Percentiles rank a stretch among this genome's conserved stretches.
Evolutionary conservation across 345 rosid species (phyloP).

Genomic region (Cardamine occulta): DNA sequence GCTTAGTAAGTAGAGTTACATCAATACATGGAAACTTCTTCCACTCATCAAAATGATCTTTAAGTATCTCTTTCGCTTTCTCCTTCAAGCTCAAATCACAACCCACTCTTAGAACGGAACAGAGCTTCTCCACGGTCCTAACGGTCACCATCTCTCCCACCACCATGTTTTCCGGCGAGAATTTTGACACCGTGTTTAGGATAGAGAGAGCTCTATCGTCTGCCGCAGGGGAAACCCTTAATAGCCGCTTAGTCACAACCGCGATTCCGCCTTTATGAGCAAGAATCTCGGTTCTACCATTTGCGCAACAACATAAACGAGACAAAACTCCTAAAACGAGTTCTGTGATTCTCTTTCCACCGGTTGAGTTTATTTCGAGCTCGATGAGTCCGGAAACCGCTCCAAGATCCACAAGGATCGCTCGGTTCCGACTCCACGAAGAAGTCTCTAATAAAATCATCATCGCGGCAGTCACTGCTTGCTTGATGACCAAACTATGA

Average conservation of each 20-base stretch:
- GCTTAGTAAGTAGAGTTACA: constrained; percentile 40
- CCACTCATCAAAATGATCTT: constrained; percentile 59
- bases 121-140: constrained; percentile 67
- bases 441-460: constrained; percentile 54
- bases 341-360: constrained; percentile 58
- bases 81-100: constrained; percentile 54
- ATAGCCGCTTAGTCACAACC: constrained; percentile 56
- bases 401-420: constrained; percentile 56
- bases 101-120: constrained; percentile 51
- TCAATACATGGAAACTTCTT: constrained; percentile 61
- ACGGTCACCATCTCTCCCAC: constrained; percentile 63
- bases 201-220: constrained; percentile 67
- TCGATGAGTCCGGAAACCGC: constrained; percentile 69
- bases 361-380: constrained; percentile 54
- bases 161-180: constrained; percentile 55
- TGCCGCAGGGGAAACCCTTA: constrained; percentile 53
- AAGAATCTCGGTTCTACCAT: constrained; percentile 67
- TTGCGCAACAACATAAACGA: constrained; percentile 68
- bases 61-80: constrained; percentile 58
- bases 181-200: constrained; percentile 52
- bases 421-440: constrained; percentile 60
- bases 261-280: constrained; percentile 63
- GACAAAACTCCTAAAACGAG: constrained; percentile 55
- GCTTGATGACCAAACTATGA: constrained; percentile 41
- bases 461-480: constrained; percentile 57